Evolutionary conservation across 75 land plant genomes (phyloP), one percentile per base, ranked within the genome.

Genomic region (Cunninghamia lanceolata): DNA sequence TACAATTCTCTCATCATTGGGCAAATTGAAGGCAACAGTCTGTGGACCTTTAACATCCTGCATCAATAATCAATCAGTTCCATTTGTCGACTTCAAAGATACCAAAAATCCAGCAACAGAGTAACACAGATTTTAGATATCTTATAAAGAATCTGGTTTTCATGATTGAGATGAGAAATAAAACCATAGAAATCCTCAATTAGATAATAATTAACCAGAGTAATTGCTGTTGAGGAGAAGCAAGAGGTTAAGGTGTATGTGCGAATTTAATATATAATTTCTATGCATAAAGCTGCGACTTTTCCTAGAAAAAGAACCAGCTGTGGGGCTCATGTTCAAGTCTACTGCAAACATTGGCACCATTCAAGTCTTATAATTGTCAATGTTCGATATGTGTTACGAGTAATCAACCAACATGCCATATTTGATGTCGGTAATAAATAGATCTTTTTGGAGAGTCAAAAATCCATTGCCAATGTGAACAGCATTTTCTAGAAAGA

Each of bases 41-140:
- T 98, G 99, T 34, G 99, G 99, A 79, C 99, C 99, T 88, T 93
- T 94, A 14, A 98, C 99, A 94, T 98, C 99, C 99, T 97, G 91
- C 54, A 8, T 84, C 21, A 32, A 79, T 21, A 84, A 25, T 73
- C 32, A 34, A 34, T 73, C 36, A 73, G 75, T 73, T 34, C 34
- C n/a, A 14, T 63, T 15, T 13, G 15, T 73, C 75, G 11, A 73
- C 36, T 73, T 73, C 75, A 73, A 1, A 73, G n/a, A 13, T 34
- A 10, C 36, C 36, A 8, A 73, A 73, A 10, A 73, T 73, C 13
- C 38, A 34, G 38, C 15, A 32, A 1, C 34, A 73, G 3, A 73
- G 38, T 34, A 73, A 32, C 36, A 63, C 36, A 73, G 34, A 34
- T 11, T 34, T 73, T 73, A 73, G 36, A 34, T 73, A 34, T 73